Evolutionary conservation across 2,329 filamentous ascomycete species (phyloP), one percentile per base, ranked within the genome.

Genomic region (Pseudogymnoascus sp.): DNA sequence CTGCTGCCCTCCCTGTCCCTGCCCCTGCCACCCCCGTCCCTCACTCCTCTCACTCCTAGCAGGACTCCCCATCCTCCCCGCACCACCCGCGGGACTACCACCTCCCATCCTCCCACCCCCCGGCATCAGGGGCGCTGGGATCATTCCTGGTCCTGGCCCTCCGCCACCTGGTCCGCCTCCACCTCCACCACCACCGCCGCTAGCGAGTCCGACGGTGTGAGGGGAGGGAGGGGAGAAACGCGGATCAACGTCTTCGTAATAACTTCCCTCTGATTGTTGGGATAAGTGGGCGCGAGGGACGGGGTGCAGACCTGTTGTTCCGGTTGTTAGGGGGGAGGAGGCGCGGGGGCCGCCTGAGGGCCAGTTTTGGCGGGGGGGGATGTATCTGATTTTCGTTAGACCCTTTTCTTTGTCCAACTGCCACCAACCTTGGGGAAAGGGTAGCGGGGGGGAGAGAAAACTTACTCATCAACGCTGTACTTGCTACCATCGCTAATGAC

Each of bases 161-260:
- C 28, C 33, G 2, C 10, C 33, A 1, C 33, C 33, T 21, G 21
- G n/a, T 3, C 3, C 31, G 2, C 31, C 31, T 11, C 31, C 31
- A 12, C 31, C 31, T 1, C 31, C 31, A 65, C 68, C 61, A 67
- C 44, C 56, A 65, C 70, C 71, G 44, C 75, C 74, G 60, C 66
- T 75, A 70, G 44, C 18, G 4, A 50, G 18, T 2, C 25, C 44
- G 5, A 23, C 68, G 65, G 59, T 56, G 33, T 64, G 37, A 16
- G 62, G 63, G 35, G 63, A 63, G 42, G 71, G 74, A 63, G 84
- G 82, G 35, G 86, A 89, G 71, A 97, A 97, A 63, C 87, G 89
- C 50, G 93, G 92, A 68, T 96, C 92, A 11, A 96, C 85, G 73
- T 97, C 93, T 79, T 97, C 94, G 72, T 95, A 96, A 76, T 97